phyloP scores from a whole-genome alignment of 805 yeast species.

The Metschnikowia baotianmanensis region DNA sequence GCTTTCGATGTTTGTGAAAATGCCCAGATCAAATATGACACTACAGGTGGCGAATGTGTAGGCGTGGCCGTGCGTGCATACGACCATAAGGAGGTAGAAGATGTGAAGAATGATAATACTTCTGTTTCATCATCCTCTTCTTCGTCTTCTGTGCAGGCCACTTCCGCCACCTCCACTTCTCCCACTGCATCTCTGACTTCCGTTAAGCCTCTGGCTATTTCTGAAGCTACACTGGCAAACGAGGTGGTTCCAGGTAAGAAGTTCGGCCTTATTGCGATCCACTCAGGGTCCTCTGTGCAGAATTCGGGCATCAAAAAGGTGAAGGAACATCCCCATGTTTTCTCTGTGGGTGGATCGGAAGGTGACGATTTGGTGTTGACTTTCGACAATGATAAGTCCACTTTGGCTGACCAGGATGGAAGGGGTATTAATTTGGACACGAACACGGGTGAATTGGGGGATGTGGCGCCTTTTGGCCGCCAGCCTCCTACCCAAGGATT shows the following conservation, averaged over 20 bases:
- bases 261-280: conserved; percentile 23
- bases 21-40: conserved; percentile 2
- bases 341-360: conserved; percentile 32
- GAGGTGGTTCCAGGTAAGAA: conserved; percentile 9
- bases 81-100: conserved; percentile 1
- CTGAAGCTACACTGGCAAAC: conserved; percentile 6
- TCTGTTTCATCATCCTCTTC: background rate
- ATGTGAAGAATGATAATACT: conserved; percentile 1
- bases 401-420: conserved; percentile 31
- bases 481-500: conserved; percentile 38
- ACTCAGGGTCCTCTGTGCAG: conserved; percentile 28
- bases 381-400: conserved; percentile 25
- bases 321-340: conserved; percentile 31
- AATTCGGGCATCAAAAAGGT: conserved; percentile 28
- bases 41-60: conserved; percentile 2
- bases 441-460: conserved; percentile 33
- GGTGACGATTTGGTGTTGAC: conserved; percentile 27
- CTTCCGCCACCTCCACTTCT: background rate
- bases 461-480: conserved; percentile 32
- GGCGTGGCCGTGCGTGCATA: conserved; percentile 11
- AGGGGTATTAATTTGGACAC: conserved; percentile 28
- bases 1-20: conserved; percentile 5
- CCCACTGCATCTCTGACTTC: conserved; percentile 2
- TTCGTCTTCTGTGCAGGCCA: background rate
- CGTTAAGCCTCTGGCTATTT: background rate